Base-by-base conservation (phyloP, 2,329 filamentous ascomycete species). In the Rhinocladiella similis region DNA sequence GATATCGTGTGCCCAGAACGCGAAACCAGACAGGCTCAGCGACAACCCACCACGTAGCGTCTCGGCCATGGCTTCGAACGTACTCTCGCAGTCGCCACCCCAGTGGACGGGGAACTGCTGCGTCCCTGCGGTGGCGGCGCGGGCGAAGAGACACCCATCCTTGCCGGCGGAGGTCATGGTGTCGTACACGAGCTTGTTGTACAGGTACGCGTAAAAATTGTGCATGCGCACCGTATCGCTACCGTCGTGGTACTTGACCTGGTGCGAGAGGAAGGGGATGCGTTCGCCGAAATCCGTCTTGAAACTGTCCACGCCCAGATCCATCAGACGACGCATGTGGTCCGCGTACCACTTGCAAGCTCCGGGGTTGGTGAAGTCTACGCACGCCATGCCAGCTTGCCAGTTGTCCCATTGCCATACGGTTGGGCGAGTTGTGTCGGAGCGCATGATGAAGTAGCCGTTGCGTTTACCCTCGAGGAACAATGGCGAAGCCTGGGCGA, bases 221-320 rank as follows among this genome's bases (percentile, higher is more conserved):
- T 90, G 88, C 87, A 90, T 90, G 64, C 81, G 82, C 49, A 75
- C 75, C 1, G 86, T 80, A 63, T 89, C 85, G 4, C 75, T 76
- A 47, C 74, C 67, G 63, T 89, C 85, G 66, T 83, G 76, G 80
- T 86, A 90, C 61, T 81, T 77, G 5, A 89, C 82, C 62, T 87
- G 83, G 41, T 53, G 49, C 13, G 58, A 49, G 20, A 53, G 38
- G 4, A 80, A 82, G 0, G 87, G 87, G 52, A 90, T 85, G 22
- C 87, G 80, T 73, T 90, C 87, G 53, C 86, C 87, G 69, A 90
- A 90, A 67, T 90, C 87, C 6, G 87, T 90, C 73, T 90, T 90
- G 77, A 90, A 83, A 55, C 81, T 80, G 68, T 90, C 86, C 51
- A 90, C 82, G 9, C 88, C 87, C 65, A 83, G 78, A 59, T 88